Evolutionary conservation across 1,284 basidiomycete species (phyloP), one percentile per base, ranked within the genome.

Genomic region (Ganoderma sinense): DNA sequence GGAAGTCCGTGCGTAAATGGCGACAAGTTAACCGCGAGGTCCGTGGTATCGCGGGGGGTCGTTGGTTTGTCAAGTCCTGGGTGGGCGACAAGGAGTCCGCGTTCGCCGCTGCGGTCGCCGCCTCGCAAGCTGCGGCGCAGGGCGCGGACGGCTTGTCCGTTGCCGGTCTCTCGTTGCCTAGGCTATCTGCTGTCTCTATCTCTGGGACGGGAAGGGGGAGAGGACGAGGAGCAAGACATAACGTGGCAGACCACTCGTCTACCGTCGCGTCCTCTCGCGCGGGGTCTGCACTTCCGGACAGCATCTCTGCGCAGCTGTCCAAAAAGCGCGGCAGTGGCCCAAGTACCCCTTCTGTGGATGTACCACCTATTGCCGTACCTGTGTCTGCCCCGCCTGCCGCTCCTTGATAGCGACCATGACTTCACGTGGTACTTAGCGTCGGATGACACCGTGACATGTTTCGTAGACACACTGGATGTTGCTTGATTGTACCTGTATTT

Each of bases 61-160:
- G 92, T 36, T 94, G 93, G 93, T 91, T 94, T 74, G 81, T 88
- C 10, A 86, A 86, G 36, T 82, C 90, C 16, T 94, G 92, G 92
- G 90, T 92, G 16, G 93, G 92, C n/a, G 89, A 90, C 69, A 93
- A 92, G 78, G 91, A 92, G 56, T 93, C 91, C 16, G 87, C 91
- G 69, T 89, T 86, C 67, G 86, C 82, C 1, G 67, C 73, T 2
- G 79, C 79, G 0, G 73, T 79, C 3, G 66, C 85, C 20, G 76
- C 75, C 2, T 72, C 76, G 0, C 72, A 73, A 14, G 75, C 75
- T 13, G 72, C 71, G 2, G 65, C 69, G 7, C 73, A 72, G 20
- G 69, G 65, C 3, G 68, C 66, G 10, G 72, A 73, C 7, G 51
- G 64, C n/a, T 45, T 71, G n/a, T 68, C 69, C 26, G 70, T 68